These are phyloP conservation scores for Termitomyces sp. DNA, from an alignment of 768 basidiomycete genomes.

Conservation along the genomic window DNA sequence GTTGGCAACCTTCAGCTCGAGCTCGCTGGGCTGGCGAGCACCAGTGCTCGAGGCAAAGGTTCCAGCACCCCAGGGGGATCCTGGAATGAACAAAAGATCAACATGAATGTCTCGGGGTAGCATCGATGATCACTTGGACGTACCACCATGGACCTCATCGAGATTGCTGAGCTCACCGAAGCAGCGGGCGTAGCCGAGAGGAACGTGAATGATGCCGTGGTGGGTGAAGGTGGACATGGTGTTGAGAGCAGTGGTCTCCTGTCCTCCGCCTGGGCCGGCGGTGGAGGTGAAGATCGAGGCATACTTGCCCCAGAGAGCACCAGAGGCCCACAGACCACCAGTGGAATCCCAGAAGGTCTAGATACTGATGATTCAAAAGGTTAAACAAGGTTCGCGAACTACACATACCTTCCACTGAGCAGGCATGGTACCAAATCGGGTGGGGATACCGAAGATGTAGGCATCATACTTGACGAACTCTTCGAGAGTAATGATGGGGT, in stretches of 20 bases:
- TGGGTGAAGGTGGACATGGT: conserved; percentile 61
- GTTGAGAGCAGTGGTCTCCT: conserved; percentile 56
- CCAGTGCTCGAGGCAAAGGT: conserved; percentile 56
- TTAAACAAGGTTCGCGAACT: neutral
- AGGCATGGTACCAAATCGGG: conserved; percentile 79
- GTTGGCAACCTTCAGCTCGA: conserved; percentile 56
- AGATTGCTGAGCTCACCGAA: conserved; percentile 38
- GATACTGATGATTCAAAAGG: neutral
- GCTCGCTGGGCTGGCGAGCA: conserved; percentile 53
- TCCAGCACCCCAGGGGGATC: conserved; percentile 82
- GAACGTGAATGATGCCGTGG: conserved; percentile 71
- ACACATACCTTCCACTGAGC: conserved; percentile 69
- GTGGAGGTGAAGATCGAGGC: conserved; percentile 74
- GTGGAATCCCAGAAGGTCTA: conserved; percentile 81
- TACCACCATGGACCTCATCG: conserved; percentile 60
- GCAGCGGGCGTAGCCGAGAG: conserved; percentile 62
- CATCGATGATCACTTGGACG: conserved; percentile 17
- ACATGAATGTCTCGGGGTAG: neutral
- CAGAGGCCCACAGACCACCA: conserved; percentile 58
- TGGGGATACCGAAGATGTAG: conserved; percentile 73
- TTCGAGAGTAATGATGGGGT: conserved; percentile 61
- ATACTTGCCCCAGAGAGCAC: conserved; percentile 70
- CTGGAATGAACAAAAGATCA: conserved; percentile 27
- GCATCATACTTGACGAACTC: conserved; percentile 62
- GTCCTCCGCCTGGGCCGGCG: conserved; percentile 76